Evolutionary conservation across 2,329 filamentous ascomycete species (phyloP), one percentile per base, ranked within the genome.

Genomic region (Blastomyces parvus): DNA sequence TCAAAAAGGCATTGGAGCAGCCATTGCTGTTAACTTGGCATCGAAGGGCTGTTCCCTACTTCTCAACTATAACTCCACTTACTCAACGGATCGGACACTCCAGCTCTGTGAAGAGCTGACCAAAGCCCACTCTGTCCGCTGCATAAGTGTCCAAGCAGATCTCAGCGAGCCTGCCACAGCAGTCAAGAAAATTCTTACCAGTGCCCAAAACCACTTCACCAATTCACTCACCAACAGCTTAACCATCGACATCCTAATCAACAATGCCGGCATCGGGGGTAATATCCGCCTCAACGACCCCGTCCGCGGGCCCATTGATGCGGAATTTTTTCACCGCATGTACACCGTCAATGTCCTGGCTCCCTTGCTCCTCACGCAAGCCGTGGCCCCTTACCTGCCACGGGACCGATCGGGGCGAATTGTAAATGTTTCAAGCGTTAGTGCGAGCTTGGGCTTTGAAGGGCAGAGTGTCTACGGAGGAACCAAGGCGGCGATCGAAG

Each of bases 311-410:
- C 69, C 75, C 40, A 83, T 90, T 66, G 83, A 82, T 3, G 72
- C 81, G 6, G 80, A 81, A 14, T 83, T 91, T 70, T 95, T 92
- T 77, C 81, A 86, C 53, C 79, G 82, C 68, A 86, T 88, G 63
- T 95, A 90, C 78, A 83, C 84, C 63, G 83, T 94, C 76, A 96
- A 96, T 71, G 91, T 95, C 27, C 83, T 90, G 11, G 91, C 89
- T 0, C 91, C 91, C 0, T 77, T 96, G 27, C 82, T 96, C 1
- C 80, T 96, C 17, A 84, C 89, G 33, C 87, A 96, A 75, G 88
- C 88, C 5, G 84, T 85, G 0, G 77, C 86, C 40, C 87, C 86
- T 0, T 86, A 88, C 75, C 82, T 96, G 4, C 90, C 84, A 1
- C 76, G 74, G 62, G 88, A 90, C 76, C 86, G 86, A 66, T 86